Evolutionary conservation across 805 yeast genomes (phyloP).

Genomic region (Ogataea haglerorum): DNA sequence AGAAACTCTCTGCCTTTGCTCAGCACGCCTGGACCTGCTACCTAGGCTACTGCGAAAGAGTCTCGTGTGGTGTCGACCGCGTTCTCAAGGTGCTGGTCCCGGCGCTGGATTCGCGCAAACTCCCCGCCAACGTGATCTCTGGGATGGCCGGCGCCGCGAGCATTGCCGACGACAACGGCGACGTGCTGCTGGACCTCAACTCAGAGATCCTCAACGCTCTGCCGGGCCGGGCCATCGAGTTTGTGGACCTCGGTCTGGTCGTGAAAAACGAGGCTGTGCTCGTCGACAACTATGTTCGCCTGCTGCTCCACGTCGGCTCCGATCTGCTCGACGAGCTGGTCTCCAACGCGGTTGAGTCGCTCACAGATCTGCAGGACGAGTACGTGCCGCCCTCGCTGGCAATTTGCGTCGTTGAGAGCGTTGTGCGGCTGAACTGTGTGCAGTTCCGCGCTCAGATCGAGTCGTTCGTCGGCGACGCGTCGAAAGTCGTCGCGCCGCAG

Average conservation of each 20-base stretch:
- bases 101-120: constrained; percentile 18
- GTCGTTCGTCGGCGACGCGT: constrained; percentile 34
- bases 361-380: constrained; percentile 24
- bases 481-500: constrained; percentile 30
- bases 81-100: constrained; percentile 13
- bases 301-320: constrained; percentile 17
- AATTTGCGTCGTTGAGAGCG: constrained; percentile 28
- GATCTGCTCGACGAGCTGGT: constrained; percentile 23
- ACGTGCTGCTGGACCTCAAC: constrained; percentile 22
- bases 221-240: constrained; percentile 21
- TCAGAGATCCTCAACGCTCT: constrained; percentile 23
- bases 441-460: constrained; percentile 29
- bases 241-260: constrained; percentile 11
- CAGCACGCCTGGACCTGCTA: constrained; percentile 30
- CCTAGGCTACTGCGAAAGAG: constrained; percentile 11
- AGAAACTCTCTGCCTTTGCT: constrained; percentile 21
- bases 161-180: constrained; percentile 18
- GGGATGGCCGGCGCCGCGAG: constrained; percentile 13
- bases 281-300: constrained; percentile 22
- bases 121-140: constrained; percentile 10
- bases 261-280: constrained; percentile 17
- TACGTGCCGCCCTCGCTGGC: constrained; percentile 22
- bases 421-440: constrained; percentile 23
- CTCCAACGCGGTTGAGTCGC: constrained; percentile 26
- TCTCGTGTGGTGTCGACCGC: constrained; percentile 3